phyloP scores from a whole-genome alignment of 345 rosid genomes.

The Clarkia xantiana region DNA sequence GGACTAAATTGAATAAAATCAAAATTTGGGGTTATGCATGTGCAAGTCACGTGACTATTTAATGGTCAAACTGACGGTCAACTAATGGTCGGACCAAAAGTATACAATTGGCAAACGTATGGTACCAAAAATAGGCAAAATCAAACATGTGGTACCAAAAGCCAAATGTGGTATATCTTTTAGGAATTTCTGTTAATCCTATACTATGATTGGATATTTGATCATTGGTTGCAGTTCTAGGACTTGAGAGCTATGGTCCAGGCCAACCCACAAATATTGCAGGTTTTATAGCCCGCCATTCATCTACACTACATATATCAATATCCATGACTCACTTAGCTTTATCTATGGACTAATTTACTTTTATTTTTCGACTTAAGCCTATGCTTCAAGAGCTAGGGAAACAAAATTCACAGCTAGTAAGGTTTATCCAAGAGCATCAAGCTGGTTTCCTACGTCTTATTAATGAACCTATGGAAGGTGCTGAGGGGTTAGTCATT shows the following conservation, averaged over 20 bases:
- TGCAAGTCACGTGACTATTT: too few species aligned
- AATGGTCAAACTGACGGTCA: too few species aligned
- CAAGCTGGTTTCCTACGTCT: conserved; percentile 72
- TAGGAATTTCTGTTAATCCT: not conserved
- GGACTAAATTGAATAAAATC: too few species aligned
- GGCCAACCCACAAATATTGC: conserved; percentile 36
- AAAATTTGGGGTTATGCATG: too few species aligned
- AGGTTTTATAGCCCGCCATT: conserved; percentile 17
- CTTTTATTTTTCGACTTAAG: conserved; percentile 17
- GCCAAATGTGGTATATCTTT: too few species aligned
- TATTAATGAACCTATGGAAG: conserved; percentile 78
- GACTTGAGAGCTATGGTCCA: conserved; percentile 40
- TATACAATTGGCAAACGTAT: too few species aligned
- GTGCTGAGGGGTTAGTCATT: conserved; percentile 59
- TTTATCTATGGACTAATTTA: not conserved
- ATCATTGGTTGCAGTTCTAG: conserved; percentile 40
- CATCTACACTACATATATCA: not conserved
- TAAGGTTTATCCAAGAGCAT: conserved; percentile 80
- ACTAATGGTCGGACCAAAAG: too few species aligned
- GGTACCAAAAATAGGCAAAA: too few species aligned
- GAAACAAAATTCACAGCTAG: conserved; percentile 68
- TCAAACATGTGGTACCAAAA: too few species aligned
- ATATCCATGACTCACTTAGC: not conserved
- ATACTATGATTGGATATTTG: not conserved
- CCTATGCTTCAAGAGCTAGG: conserved; percentile 94